Evolutionary conservation across 352 stramenopile species (phyloP), one percentile per base, ranked within the genome.

Genomic region (Globisporangium cylindrosporum): DNA sequence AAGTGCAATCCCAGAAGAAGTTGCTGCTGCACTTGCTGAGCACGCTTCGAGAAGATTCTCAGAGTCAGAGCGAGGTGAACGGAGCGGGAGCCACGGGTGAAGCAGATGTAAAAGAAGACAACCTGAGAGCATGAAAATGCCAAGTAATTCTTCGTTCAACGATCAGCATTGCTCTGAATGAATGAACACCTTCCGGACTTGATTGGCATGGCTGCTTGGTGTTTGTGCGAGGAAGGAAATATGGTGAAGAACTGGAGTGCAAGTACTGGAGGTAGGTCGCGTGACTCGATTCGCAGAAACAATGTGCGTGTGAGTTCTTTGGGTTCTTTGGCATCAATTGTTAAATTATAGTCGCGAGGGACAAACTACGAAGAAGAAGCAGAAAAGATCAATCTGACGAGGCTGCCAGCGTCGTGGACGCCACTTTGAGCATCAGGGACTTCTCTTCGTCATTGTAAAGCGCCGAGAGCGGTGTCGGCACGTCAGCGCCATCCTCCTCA

Each of bases 371-470:
- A 22, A 22, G 43, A 22, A 51, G 41, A 49, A 49, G 43, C 1
- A 51, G 43, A 22, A 20, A 2, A 22, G 6, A 12, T 22, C 43
- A 51, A 12, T 51, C 43, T 12, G 43, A 69, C 38, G 27, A 32
- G 4, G 66, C 27, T 22, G 55, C 18, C 10, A 32, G 29, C 15
- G 36, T 18, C 24, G 67, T 34, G 14, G 22, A 62, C 10, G 64
- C 75, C 14, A 88, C 77, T n/a, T 79, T 73, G 4, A 78, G 82
- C 71, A 93, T 91, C 61, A 92, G 64, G 1, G 55, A 59, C 38
- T 84, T 86, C 49, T 93, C 86, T 70, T 93, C 86, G 41, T 89
- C 79, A 32, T 90, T 89, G 68, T 92, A 93, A 4, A 93, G 71
- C 8, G 83, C 86, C 6, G 84, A 77, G 18, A 93, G 66, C 15